Evolutionary conservation across 257 asterid species (phyloP), one percentile per base, ranked within the genome.

Genomic region (Datura wrightii): DNA sequence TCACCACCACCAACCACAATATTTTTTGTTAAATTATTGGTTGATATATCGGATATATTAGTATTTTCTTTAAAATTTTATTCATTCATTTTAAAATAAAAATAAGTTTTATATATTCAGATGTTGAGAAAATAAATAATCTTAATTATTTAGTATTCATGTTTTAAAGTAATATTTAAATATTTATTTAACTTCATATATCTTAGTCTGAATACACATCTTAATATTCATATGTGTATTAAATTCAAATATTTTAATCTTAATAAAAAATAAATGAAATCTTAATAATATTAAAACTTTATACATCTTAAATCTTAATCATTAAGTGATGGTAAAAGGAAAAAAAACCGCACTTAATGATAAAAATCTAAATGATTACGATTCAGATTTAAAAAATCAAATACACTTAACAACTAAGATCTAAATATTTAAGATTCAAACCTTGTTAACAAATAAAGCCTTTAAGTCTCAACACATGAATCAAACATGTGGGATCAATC

Each of bases 401-500:
- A 19, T 9, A 60, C 37, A 60, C 37, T 1, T 60, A 60, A 60
- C 24, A 6, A 60, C 15, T 19, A 0, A 24, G 4, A 24, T 10
- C 39, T 24, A 24, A 60, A 60, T 24, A 19, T 8, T 60, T 24
- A 60, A 24, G 16, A 60, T 60, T 60, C 15, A 24, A 24, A 24
- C 8, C 69, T 60, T 9, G 2, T 8, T 1, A 59, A 59, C 14
- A 19, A 59, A 19, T 9, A 59, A 18, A 11, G 36, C 19, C 66
- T 24, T 24, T 8, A 59, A 59, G 71, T 63, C 42, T 63, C 71
- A 62, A 60, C 14, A 65, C 19, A 65, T 34, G 11, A 39, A 0
- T 39, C n/a, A 42, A 13, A n/a, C 37, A 18, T 24, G 36, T n/a
- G 34, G 15, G 10, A 48, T 69, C 48, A 90, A 10, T 92, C 72